Percentiles rank a stretch among this genome's conserved stretches.
phyloP scores from a whole-genome alignment of 805 yeast species.

The Pichia gijzeniarum region DNA sequence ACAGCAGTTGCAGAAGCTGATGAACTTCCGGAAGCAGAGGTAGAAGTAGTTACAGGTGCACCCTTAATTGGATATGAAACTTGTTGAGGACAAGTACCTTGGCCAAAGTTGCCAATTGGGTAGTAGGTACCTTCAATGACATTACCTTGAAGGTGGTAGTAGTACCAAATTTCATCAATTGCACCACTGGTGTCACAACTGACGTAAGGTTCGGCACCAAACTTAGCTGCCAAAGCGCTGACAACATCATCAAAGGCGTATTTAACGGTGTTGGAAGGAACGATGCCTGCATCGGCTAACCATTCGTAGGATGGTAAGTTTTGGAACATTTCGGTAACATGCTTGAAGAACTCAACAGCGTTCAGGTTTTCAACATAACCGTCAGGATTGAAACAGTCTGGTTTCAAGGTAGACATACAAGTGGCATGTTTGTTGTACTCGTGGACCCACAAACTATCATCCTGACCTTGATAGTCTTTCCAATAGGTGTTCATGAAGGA shows the following conservation, averaged over 20 bases:
- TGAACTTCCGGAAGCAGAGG: slow-evolving; percentile 14
- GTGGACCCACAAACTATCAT: slow-evolving; percentile 73
- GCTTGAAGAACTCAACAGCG: slow-evolving; percentile 64
- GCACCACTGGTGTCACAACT: slow-evolving; percentile 49
- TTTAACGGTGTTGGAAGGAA: slow-evolving; percentile 51
- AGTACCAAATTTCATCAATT: slow-evolving; percentile 71
- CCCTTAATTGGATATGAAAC: slow-evolving; percentile 75
- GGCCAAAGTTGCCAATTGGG: slow-evolving; percentile 51
- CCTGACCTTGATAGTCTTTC: slow-evolving; percentile 67
- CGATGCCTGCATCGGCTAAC: slow-evolving; percentile 58
- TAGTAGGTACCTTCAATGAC: slow-evolving; percentile 56
- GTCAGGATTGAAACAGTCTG: slow-evolving; percentile 44
- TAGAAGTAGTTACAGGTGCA: slow-evolving; percentile 20
- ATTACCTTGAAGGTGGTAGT: slow-evolving; percentile 67
- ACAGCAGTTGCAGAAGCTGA: slow-evolving; percentile 27
- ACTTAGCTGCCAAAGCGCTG: slow-evolving; percentile 43
- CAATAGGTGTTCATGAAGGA: slow-evolving; percentile 53
- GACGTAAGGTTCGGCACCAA: slow-evolving; percentile 51
- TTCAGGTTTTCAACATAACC: slow-evolving; percentile 29
- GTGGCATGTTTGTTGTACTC: slow-evolving; percentile 94
- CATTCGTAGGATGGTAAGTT: slow-evolving; percentile 61
- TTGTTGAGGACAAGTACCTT: slow-evolving; percentile 56
- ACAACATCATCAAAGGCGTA: slow-evolving; percentile 54
- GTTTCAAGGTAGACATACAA: slow-evolving; percentile 75
- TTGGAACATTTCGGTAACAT: slow-evolving; percentile 50